Evolutionary conservation across 768 basidiomycete species (phyloP).

Genomic region (Hirschioporus abietinus): DNA sequence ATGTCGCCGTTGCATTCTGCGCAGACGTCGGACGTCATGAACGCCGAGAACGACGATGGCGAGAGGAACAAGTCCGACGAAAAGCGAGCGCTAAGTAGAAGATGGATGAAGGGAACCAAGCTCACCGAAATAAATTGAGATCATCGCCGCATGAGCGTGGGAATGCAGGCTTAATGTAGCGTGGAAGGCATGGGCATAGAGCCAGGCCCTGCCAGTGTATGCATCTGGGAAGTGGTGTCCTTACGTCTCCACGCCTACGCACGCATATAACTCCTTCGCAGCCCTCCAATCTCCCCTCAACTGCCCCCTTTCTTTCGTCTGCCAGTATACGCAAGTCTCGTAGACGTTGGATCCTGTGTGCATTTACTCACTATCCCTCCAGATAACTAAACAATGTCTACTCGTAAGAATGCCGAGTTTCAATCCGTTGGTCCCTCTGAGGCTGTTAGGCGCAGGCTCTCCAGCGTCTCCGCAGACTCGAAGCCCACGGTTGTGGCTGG

Average conservation of each 20-base stretch:
- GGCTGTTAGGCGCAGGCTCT: slow-evolving; percentile 63
- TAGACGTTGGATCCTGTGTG: not conserved
- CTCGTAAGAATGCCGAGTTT: slow-evolving; percentile 32
- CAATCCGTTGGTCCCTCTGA: slow-evolving; percentile 53
- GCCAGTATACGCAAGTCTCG: slow-evolving; percentile 1
- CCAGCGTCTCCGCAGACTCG: slow-evolving; percentile 42
- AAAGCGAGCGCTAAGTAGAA: not conserved
- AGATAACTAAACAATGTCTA: slow-evolving; percentile 16
- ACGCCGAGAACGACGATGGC: slow-evolving; percentile 10
- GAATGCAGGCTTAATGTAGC: not conserved
- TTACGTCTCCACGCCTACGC: not conserved
- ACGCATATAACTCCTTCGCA: slow-evolving; percentile 7
- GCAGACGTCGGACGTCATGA: slow-evolving; percentile 28
- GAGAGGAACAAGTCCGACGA: not conserved
- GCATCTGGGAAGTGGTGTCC: not conserved
- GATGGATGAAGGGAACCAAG: not conserved
- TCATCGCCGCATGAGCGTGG: not conserved
- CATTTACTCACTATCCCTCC: not conserved
- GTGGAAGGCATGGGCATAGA: not conserved
- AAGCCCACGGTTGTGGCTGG: slow-evolving; percentile 47
- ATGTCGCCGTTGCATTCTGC: slow-evolving; percentile 47
- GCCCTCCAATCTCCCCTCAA: slow-evolving; percentile 7
- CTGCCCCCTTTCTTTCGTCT: not conserved
- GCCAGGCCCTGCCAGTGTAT: not conserved
- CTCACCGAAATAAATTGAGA: not conserved